phyloP scores from a whole-genome alignment of 495 filamentous ascomycete species.

The Cercophora newfieldiana region DNA sequence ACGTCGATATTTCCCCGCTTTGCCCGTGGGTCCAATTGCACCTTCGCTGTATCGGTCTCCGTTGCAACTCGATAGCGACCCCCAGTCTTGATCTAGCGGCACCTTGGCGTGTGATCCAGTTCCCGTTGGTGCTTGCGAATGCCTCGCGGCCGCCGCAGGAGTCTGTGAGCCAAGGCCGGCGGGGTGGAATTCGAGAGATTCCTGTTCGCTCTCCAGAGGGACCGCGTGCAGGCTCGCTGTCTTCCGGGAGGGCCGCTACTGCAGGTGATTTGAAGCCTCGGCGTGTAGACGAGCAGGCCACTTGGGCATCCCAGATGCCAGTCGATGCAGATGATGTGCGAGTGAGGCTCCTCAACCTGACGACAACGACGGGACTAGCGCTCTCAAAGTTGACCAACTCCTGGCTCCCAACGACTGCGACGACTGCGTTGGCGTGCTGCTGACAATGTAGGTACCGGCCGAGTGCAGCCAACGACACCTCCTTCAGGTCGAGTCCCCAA shows the following conservation, averaged over 20 bases:
- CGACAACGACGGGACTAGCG: constrained; percentile 21
- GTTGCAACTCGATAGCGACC: constrained; percentile 22
- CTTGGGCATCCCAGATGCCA: background rate
- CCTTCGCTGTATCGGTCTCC: constrained; percentile 6
- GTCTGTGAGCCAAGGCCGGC: background rate
- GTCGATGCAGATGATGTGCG: background rate
- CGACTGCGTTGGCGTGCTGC: background rate
- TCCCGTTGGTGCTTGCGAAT: constrained; percentile 13
- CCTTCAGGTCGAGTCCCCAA: constrained; percentile 25
- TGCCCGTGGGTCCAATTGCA: constrained; percentile 17
- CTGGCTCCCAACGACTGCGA: background rate
- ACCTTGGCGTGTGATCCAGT: constrained; percentile 33
- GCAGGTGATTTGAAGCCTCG: constrained; percentile 14
- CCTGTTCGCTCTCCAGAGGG: background rate
- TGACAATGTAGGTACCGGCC: constrained; percentile 26
- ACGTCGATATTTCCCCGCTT: constrained; percentile 29
- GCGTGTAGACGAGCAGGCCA: constrained; percentile 19
- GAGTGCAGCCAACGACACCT: constrained; percentile 30
- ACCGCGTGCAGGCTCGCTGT: constrained; percentile 3
- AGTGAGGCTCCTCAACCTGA: constrained; percentile 15
- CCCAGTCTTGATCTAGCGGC: constrained; percentile 24
- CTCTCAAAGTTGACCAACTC: constrained; percentile 22
- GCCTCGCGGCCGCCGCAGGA: background rate
- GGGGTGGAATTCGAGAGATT: background rate
- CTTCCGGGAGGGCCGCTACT: constrained; percentile 5